These are phyloP conservation scores for Gossypium ekmanianum DNA, from an alignment of 345 rosid species.

Conservation along the genomic window DNA sequence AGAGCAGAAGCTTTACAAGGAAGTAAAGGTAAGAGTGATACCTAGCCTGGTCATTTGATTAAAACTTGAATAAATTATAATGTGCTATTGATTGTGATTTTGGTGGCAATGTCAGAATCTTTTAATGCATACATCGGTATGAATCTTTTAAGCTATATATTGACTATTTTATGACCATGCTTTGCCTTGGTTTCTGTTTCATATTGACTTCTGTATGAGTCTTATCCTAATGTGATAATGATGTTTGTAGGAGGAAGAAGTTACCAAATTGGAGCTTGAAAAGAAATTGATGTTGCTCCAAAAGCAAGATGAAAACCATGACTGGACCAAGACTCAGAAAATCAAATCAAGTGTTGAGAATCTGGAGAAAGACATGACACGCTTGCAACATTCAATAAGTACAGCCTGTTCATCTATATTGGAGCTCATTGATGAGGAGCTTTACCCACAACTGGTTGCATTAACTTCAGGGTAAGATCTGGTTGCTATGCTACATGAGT, in stretches of 20 bases:
- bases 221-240: not conserved
- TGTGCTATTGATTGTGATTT: not conserved
- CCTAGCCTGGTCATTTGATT: not conserved
- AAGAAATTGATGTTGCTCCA: constrained; percentile 60
- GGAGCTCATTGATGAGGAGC: constrained; percentile 63
- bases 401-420: constrained; percentile 45
- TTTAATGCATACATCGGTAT: not conserved
- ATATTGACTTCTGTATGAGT: not conserved
- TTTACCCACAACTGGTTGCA: constrained; percentile 75
- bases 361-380: constrained; percentile 45
- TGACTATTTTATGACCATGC: not conserved
- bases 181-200: constrained; percentile 1
- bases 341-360: constrained; percentile 51
- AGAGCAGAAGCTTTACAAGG: constrained; percentile 81
- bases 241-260: constrained; percentile 68
- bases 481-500: not conserved
- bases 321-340: constrained; percentile 59
- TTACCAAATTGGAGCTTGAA: constrained; percentile 59
- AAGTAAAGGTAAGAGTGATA: constrained; percentile 53
- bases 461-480: constrained; percentile 70
- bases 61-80: not conserved
- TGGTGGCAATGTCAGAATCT: not conserved
- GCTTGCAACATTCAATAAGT: constrained; percentile 59
- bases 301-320: constrained; percentile 58
- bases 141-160: too few relatives aligned